Percentiles rank a stretch among this genome's conserved stretches.
Evolutionary conservation across 2,329 filamentous ascomycete genomes (phyloP).

Genomic region (Talaromyces sp.): DNA sequence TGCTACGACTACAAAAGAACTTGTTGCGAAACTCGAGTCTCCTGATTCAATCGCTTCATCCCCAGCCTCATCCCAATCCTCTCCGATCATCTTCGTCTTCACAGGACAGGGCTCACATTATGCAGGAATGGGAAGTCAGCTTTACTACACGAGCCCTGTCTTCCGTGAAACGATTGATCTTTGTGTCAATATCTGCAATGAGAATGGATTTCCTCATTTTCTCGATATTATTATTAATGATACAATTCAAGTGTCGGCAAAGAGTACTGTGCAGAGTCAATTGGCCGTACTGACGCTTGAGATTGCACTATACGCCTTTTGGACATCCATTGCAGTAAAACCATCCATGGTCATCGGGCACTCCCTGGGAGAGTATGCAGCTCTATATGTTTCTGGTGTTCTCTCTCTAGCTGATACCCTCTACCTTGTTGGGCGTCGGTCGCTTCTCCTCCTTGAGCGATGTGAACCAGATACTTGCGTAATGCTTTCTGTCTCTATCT

Average conservation of each 20-base stretch:
- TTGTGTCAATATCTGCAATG: slow-evolving; percentile 36
- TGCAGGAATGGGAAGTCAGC: slow-evolving; percentile 38
- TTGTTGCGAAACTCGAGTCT: neutral
- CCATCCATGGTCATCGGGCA: slow-evolving; percentile 11
- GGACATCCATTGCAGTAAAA: slow-evolving; percentile 18
- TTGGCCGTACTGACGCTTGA: slow-evolving; percentile 44
- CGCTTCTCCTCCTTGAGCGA: slow-evolving; percentile 51
- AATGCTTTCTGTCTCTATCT: neutral
- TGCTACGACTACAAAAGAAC: slow-evolving; percentile 5
- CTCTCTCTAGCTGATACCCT: slow-evolving; percentile 48
- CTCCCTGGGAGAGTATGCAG: slow-evolving; percentile 39
- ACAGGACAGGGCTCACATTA: slow-evolving; percentile 46
- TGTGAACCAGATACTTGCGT: neutral
- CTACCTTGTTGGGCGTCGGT: slow-evolving; percentile 69
- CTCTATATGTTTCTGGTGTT: slow-evolving; percentile 39
- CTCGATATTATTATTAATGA: slow-evolving; percentile 30
- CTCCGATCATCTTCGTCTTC: slow-evolving; percentile 40
- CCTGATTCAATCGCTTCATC: neutral
- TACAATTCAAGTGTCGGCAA: slow-evolving; percentile 24
- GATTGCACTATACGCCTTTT: slow-evolving; percentile 42
- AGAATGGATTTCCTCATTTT: slow-evolving; percentile 41
- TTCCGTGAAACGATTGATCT: slow-evolving; percentile 37
- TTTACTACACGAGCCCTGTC: slow-evolving; percentile 34
- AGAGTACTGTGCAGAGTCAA: slow-evolving; percentile 37
- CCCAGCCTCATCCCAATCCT: slow-evolving; percentile 9